Base-by-base conservation (phyloP, 2,329 filamentous ascomycete genomes). In the Uncinocarpus reesii region DNA sequence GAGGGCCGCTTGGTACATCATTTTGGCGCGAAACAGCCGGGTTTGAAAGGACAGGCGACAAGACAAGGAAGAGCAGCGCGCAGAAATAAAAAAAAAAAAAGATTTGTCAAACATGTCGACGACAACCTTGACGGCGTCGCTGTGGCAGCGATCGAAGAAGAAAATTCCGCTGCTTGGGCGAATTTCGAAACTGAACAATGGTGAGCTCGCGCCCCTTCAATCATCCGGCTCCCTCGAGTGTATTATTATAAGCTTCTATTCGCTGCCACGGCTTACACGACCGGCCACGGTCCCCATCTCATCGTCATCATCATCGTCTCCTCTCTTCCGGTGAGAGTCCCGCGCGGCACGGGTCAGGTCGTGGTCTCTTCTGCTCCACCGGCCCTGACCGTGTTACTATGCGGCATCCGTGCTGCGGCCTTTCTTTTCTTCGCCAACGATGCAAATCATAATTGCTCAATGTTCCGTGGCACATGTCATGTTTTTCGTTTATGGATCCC, bases 91-190 rank as follows among this genome's bases (percentile, higher is more conserved):
- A 23, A 37, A 50, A n/a, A n/a, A 36, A 47, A 47, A 32, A 48
- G 45, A 48, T 48, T 48, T 42, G 45, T 48, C 46, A 36, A 42
- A 28, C 40, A 48, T 48, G 46, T 43, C 46, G 24, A 47, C 41
- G 36, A 51, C 32, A 52, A 48, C 24, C 47, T 48, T 29, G 52
- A 53, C 34, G 21, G 46, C 36, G 4, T 42, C 50, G 44, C 42
- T 55, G 28, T 52, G 53, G 53, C 42, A 49, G 45, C 45, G 50
- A 37, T 50, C 52, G 28, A 54, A 52, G 44, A 48, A 54, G 35
- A 49, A 48, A 41, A 43, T 55, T 43, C 50, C 42, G 36, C 23
- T 53, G 38, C 45, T 49, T 21, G 47, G 51, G 20, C 49, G 48
- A 23, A 46, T 49, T 43, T 42, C 52, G 36, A 52, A 54, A 44